Conservation (phyloP, 495 filamentous ascomycete species). For the Podospora conica region DNA sequence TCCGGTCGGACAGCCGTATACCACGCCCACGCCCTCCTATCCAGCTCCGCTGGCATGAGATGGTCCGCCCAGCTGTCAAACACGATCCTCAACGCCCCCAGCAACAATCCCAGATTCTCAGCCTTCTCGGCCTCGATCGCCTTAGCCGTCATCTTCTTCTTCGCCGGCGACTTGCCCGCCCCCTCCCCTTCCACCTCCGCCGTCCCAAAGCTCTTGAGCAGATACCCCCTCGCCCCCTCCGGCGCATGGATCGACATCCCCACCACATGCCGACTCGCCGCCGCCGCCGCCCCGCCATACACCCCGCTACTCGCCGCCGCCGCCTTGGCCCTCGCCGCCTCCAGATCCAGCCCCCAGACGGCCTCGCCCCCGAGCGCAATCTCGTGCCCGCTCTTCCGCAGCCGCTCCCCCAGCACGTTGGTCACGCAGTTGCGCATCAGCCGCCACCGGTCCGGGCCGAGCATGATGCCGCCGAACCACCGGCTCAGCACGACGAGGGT, state of each 20-base stretch:
- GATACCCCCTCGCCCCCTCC: constrained; percentile 54
- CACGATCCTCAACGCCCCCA: constrained; percentile 61
- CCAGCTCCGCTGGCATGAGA: constrained; percentile 55
- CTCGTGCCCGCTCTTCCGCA: constrained; percentile 36
- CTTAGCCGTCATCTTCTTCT: constrained; percentile 43
- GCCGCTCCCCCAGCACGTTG: constrained; percentile 41
- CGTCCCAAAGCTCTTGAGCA: constrained; percentile 54
- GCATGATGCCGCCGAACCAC: constrained; percentile 85
- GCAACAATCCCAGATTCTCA: constrained; percentile 57
- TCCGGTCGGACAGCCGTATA: constrained; percentile 69
- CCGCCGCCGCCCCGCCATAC: constrained; percentile 13
- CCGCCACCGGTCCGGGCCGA: constrained; percentile 74
- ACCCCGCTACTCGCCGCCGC: constrained; percentile 13
- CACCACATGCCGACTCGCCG: constrained; percentile 22
- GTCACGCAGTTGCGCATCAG: constrained; percentile 47
- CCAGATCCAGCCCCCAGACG: constrained; percentile 75
- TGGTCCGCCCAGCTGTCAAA: constrained; percentile 62
- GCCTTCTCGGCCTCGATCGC: constrained; percentile 51
- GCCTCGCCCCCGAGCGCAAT: constrained; percentile 43
- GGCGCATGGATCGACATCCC: constrained; percentile 63
- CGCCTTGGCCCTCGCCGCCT: constrained; percentile 46
- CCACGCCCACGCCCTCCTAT: constrained; percentile 72
- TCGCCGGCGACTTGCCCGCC: constrained; percentile 15
- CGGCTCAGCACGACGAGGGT: constrained; percentile 83
- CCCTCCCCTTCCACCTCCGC: constrained; percentile 3